A percentile compares a stretch with the other conserved stretches of the same genome.
Evolutionary conservation across 2,329 filamentous ascomycete species (phyloP).

Genomic region (Periconia sp.): DNA sequence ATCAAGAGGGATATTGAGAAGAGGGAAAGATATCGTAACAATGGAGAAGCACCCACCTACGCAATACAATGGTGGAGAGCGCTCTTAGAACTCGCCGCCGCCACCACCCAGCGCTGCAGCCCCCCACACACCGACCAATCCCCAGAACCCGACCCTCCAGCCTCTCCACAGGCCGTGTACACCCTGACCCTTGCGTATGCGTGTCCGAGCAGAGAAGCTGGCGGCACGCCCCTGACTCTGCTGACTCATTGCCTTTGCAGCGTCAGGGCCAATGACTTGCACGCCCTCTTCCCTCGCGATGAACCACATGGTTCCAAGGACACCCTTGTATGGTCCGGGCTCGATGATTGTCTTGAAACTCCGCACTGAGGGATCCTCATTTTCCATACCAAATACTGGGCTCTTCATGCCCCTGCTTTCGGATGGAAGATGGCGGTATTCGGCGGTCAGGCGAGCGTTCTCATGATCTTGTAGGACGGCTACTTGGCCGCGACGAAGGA

Average conservation of each 20-base stretch:
- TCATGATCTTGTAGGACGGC: constrained; percentile 58
- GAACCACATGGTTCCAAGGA: constrained; percentile 88
- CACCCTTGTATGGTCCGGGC: constrained; percentile 80
- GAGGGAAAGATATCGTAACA: no score
- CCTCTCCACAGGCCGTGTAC: constrained; percentile 72
- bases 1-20: no score
- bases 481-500: constrained; percentile 86
- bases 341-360: constrained; percentile 75
- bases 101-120: constrained; percentile 63
- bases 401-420: constrained; percentile 7
- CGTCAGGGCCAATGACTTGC: constrained; percentile 41
- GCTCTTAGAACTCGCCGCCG: constrained; percentile 45
- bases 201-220: constrained; percentile 43
- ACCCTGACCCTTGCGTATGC: constrained; percentile 68
- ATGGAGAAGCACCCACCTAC: no score
- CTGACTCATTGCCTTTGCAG: constrained; percentile 30
- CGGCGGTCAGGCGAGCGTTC: constrained; percentile 30
- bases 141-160: constrained; percentile 81
- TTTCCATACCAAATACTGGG: constrained; percentile 19
- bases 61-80: no score
- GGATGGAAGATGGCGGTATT: constrained; percentile 29
- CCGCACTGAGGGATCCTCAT: constrained; percentile 33
- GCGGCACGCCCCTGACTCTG: constrained; percentile 22
- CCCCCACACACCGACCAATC: constrained; percentile 75
- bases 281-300: constrained; percentile 83